Conservation (phyloP, 228 moss, liverwort and hornwort species). For the Sphagnum magellanicum region DNA sequence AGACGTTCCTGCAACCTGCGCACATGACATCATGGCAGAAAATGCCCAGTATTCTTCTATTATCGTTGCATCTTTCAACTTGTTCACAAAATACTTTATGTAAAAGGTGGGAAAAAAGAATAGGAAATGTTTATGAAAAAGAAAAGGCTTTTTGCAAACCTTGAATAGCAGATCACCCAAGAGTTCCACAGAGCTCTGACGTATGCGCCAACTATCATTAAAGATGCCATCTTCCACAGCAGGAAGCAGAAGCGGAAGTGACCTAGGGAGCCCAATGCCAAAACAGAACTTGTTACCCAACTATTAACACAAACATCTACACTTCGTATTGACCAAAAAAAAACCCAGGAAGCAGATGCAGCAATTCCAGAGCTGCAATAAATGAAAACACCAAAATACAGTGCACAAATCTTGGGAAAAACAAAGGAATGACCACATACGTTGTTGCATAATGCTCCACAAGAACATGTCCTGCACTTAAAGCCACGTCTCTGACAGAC, state of each 20-base stretch:
- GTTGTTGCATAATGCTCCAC: constrained; percentile 98
- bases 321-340: no score
- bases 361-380: no score
- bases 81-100: background rate
- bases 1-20: constrained; percentile 94
- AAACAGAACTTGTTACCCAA: no score
- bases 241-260: constrained; percentile 89
- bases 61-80: background rate
- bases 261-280: constrained; percentile 24
- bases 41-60: no score
- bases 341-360: no score
- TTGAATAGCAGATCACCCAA: constrained; percentile 96
- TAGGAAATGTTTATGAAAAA: background rate
- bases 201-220: constrained; percentile 97
- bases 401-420: no score
- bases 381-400: no score
- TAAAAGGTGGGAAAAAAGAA: background rate
- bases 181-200: constrained; percentile 98
- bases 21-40: no score
- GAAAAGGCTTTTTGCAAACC: constrained; percentile 15
- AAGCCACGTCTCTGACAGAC: constrained; percentile 92
- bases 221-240: constrained; percentile 99
- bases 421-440: constrained; percentile 29
- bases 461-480: constrained; percentile 94
- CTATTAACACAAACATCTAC: no score